Evolutionary conservation across 257 asterid species (phyloP).

Genomic region (Thymus quinquecostatus): DNA sequence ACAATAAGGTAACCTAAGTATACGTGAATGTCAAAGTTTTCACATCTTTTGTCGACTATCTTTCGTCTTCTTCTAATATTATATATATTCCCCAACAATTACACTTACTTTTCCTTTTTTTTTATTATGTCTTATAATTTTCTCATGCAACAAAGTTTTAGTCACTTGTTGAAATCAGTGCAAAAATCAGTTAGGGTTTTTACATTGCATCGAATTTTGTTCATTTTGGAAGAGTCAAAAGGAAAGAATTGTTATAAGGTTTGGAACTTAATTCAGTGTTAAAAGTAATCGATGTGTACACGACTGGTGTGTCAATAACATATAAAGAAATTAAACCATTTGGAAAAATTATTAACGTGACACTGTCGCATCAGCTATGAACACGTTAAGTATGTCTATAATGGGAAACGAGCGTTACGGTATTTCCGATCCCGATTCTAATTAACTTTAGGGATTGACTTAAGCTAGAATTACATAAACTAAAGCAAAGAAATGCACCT

Average conservation of each 20-base stretch:
- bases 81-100: conserved; percentile 1
- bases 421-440: too few relatives aligned
- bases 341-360: too few relatives aligned
- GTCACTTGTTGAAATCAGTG: background rate
- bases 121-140: background rate
- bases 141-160: background rate
- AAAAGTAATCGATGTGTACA: too few relatives aligned
- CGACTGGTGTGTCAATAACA: too few relatives aligned
- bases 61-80: conserved; percentile 3
- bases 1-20: conserved; percentile 35
- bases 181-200: background rate
- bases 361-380: too few relatives aligned
- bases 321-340: too few relatives aligned
- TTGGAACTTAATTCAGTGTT: too few relatives aligned
- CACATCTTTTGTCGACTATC: conserved; percentile 25
- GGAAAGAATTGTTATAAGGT: too few relatives aligned
- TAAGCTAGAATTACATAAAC: background rate
- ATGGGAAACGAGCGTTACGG: too few relatives aligned
- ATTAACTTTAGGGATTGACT: conserved; percentile 25
- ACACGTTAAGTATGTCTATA: too few relatives aligned
- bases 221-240: background rate
- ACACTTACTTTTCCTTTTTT: background rate
- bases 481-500: conserved; percentile 15
- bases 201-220: background rate
- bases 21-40: conserved; percentile 34